phyloP scores from a whole-genome alignment of 495 filamentous ascomycete species.

The Neurospora intermedia region DNA sequence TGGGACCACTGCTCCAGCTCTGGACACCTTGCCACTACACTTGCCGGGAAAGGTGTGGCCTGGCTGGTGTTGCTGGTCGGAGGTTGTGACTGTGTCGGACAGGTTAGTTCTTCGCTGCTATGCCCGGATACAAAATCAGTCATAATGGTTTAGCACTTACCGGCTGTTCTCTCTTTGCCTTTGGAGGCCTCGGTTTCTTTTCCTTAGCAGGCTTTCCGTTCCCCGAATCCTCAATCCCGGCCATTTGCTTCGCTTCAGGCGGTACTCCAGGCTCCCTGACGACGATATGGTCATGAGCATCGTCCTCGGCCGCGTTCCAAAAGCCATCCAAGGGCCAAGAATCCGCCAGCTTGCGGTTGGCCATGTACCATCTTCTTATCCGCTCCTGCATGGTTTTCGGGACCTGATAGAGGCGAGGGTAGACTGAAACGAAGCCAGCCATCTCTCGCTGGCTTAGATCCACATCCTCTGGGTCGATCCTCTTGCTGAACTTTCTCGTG shows the following conservation, averaged over 20 bases:
- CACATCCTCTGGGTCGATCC: background rate
- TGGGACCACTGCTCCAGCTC: background rate
- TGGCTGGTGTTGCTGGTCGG: background rate
- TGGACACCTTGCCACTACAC: background rate
- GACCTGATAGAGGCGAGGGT: conserved; percentile 9
- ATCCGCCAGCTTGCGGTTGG: background rate
- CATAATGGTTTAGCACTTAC: background rate
- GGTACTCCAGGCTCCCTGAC: background rate
- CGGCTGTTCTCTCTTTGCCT: background rate
- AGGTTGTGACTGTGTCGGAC: background rate
- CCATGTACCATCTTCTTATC: background rate
- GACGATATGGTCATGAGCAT: background rate
- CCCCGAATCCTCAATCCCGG: background rate
- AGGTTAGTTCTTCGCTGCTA: background rate
- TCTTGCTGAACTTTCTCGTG: background rate
- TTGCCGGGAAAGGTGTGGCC: background rate
- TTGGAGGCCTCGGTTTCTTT: background rate
- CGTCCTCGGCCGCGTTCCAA: background rate
- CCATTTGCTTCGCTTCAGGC: background rate
- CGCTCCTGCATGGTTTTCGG: background rate
- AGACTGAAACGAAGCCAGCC: conserved; percentile 1
- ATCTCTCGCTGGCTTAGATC: conserved; percentile 1
- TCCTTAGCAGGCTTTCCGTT: background rate
- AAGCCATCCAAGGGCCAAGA: background rate
- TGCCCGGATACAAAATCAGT: background rate